phyloP scores from a whole-genome alignment of 768 basidiomycete genomes.

The Russula lepida region DNA sequence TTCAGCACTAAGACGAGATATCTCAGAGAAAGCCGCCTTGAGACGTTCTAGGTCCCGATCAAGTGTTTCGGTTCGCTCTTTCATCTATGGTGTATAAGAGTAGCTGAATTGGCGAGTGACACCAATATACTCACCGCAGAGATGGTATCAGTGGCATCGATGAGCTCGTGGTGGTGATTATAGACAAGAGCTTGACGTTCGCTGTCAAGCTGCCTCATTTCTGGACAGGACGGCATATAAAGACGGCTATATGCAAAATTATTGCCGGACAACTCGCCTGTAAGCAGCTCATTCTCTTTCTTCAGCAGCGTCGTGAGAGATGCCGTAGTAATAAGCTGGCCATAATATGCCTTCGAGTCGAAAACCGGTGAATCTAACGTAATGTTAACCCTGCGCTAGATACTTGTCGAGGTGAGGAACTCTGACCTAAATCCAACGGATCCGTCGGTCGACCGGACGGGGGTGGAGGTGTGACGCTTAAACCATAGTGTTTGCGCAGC shows the following conservation, averaged over 20 bases:
- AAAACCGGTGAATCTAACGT: conserved; percentile 67
- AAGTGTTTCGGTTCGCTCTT: conserved; percentile 74
- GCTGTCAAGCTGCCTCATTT: conserved; percentile 80
- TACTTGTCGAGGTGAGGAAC: not conserved
- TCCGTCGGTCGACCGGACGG: conserved; percentile 51
- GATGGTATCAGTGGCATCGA: conserved; percentile 89
- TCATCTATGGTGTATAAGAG: conserved; percentile 52
- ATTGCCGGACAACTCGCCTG: conserved; percentile 36
- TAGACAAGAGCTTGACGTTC: conserved; percentile 89
- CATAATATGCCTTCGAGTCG: conserved; percentile 77
- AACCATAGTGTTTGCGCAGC: conserved; percentile 79
- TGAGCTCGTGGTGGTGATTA: conserved; percentile 92
- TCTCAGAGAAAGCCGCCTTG: conserved; percentile 75
- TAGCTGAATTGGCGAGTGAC: not conserved
- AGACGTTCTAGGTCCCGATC: conserved; percentile 80
- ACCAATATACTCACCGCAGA: conserved; percentile 47
- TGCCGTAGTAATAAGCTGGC: conserved; percentile 76
- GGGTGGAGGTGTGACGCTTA: conserved; percentile 66
- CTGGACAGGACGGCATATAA: conserved; percentile 31
- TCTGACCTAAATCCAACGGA: conserved; percentile 74
- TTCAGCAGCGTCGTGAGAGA: conserved; percentile 66
- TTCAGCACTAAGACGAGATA: conserved; percentile 68
- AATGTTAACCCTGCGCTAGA: conserved; percentile 1
- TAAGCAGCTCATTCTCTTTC: conserved; percentile 73
- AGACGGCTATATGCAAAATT: not conserved